Evolutionary conservation across 345 rosid species (phyloP), one percentile per base, ranked within the genome.

Genomic region (Euphorbia lathyris): DNA sequence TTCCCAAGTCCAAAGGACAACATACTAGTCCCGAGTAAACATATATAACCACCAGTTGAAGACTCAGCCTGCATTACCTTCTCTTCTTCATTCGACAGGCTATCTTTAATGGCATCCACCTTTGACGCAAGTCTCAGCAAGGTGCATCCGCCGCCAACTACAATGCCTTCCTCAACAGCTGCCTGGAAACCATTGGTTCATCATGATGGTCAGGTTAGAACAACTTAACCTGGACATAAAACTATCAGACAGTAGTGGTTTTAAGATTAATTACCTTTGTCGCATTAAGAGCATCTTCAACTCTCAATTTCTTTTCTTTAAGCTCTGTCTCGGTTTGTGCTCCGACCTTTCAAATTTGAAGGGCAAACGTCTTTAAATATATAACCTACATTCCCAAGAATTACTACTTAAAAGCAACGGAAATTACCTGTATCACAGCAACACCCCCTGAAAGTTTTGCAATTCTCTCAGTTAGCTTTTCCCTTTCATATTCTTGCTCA

Each of bases 261-360:
- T 40, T 40, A 40, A 40, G 45, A 40, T 40, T 40, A 40, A 25
- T 71, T 76, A 88, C 99, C 97, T 95, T 95, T 4, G 99, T 95
- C 16, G 99, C 99, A 76, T 92, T 92, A 74, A 94, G 99, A 66
- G 97, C 99, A 80, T 94, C 99, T 81, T 94, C 99, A 56, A 94
- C 99, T 78, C 99, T 91, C 76, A 91, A 65, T 72, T 91, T 94
- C 89, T 94, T 94, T 77, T 94, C 98, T 76, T 94, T 94, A 42
- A 94, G 97, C 66, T 77, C 74, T 7, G 81, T 77, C 58, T 72
- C 81, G 14, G 77, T 77, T 68, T 77, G 81, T 27, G 81, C 81
- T 51, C 81, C 81, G 58, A 77, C 81, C 81, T 77, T 26, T 30
- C 72, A 9, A 26, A 56, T 38, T 45, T 13, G 42, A 26, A 13